Percentiles rank a stretch among this genome's conserved stretches.
These are phyloP conservation scores for Lycium ferocissimum DNA, from an alignment of 257 asterid species.

Conservation along the genomic window DNA sequence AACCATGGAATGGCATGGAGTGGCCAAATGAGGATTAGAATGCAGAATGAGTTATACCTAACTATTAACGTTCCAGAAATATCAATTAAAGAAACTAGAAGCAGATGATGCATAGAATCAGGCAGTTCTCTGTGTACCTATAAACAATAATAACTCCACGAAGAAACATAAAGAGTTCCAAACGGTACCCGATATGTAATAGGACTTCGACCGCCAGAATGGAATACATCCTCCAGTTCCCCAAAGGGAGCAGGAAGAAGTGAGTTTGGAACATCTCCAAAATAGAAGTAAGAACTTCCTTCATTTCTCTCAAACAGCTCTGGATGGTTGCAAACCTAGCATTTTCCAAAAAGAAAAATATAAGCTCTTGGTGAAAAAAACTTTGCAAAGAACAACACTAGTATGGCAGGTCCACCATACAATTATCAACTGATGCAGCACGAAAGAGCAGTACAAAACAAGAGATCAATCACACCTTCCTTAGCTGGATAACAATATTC, in stretches of 20 bases:
- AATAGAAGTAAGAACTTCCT: slow-evolving; percentile 85
- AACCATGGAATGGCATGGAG: not conserved
- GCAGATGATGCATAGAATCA: slow-evolving; percentile 17
- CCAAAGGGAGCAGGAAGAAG: slow-evolving; percentile 94
- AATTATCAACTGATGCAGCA: slow-evolving; percentile 14
- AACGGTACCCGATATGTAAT: slow-evolving; percentile 72
- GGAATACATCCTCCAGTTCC: slow-evolving; percentile 79
- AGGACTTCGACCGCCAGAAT: slow-evolving; percentile 86
- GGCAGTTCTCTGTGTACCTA: not conserved
- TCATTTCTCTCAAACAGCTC: slow-evolving; percentile 99
- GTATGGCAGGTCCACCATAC: slow-evolving; percentile 1
- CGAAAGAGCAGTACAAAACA: not conserved
- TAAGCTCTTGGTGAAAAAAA: not conserved
- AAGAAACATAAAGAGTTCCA: slow-evolving; percentile 15
- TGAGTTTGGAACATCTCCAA: slow-evolving; percentile 80
- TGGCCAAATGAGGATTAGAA: slow-evolving; percentile 9
- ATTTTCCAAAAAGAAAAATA: slow-evolving; percentile 19
- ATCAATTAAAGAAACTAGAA: not conserved
- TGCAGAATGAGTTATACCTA: not conserved
- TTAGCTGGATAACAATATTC: slow-evolving; percentile 98
- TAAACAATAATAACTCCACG: slow-evolving; percentile 12
- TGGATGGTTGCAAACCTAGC: slow-evolving; percentile 97
- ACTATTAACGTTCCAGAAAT: not conserved
- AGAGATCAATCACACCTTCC: slow-evolving; percentile 81
- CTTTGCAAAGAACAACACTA: not conserved